These are phyloP conservation scores for Phlebiopsis flavidoalba DNA, from an alignment of 768 basidiomycete genomes.

Conservation along the genomic window DNA sequence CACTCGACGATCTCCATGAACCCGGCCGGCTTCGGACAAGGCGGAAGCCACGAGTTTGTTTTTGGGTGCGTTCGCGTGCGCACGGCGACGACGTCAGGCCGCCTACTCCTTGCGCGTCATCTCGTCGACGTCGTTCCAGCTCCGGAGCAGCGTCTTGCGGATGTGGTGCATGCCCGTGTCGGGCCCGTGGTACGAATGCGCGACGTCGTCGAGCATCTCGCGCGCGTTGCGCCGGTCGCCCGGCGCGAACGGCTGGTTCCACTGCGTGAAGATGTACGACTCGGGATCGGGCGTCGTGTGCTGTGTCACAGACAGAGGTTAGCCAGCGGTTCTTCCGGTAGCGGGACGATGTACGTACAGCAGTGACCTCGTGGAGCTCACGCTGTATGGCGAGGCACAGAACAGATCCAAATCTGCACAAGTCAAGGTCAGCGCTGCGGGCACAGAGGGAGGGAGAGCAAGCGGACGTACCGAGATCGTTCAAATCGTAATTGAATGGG, in stretches of 20 bases:
- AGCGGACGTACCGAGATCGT: conserved; percentile 48
- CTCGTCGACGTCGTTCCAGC: conserved; percentile 30
- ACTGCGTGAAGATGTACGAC: conserved; percentile 46
- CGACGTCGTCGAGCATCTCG: conserved; percentile 38
- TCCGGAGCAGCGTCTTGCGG: conserved; percentile 27
- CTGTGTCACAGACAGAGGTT: conserved; percentile 18
- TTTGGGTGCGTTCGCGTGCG: background rate
- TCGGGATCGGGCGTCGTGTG: conserved; percentile 52
- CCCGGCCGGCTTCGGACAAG: background rate
- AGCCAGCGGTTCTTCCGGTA: background rate
- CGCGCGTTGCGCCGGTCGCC: conserved; percentile 52
- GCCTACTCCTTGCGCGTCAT: conserved; percentile 11
- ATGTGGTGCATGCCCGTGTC: conserved; percentile 25
- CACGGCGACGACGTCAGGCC: background rate
- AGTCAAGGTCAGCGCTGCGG: conserved; percentile 2
- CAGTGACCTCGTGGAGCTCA: conserved; percentile 69
- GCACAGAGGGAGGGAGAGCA: background rate
- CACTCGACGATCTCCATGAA: background rate
- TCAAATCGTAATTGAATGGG: conserved; percentile 65
- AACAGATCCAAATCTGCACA: conserved; percentile 56
- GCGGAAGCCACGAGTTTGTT: background rate
- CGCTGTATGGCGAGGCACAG: conserved; percentile 60
- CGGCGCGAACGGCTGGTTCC: conserved; percentile 72
- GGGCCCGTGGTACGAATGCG: conserved; percentile 31
- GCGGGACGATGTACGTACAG: conserved; percentile 39